Evolutionary conservation across 2,329 filamentous ascomycete genomes (phyloP), one percentile per base, ranked within the genome.

Genomic region (Botrytis pseudocinerea): DNA sequence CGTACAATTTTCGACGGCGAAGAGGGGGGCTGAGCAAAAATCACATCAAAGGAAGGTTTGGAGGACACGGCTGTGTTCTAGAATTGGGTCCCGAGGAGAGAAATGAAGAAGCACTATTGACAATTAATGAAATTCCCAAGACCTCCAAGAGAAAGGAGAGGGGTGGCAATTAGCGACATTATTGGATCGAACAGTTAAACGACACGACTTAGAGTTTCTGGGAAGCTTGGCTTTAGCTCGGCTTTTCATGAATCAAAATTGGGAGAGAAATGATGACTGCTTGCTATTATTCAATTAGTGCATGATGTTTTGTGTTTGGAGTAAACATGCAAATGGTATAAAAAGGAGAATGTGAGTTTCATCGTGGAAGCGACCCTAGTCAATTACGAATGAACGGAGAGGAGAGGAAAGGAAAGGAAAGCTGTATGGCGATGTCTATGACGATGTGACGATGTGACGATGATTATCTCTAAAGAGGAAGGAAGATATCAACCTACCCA

Each of bases 231-330:
- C 63, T 38, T 5, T 54, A 25, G 44, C 44, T 51, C 28, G 44
- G 46, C 32, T 40, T 66, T 66, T 38, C 64, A 40, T 54, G 64
- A 28, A 1, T 28, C 9, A 63, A 32, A 42, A 6, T 18, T 42
- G 12, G 40, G 35, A 25, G 18, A 62, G 35, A n/a, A 62, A 61
- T 22, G 20, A 42, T 28, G 44, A 28, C 5, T 60, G 57, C 25
- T 38, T 20, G 16, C 32, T 8, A 28, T 63, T 44, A 44, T 28
- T 54, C 51, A 54, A 28, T 28, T 42, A 63, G 44, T 28, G 61
- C 61, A 66, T 66, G 54, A n/a, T 28, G 46, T 54, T 38, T 66
- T 40, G 64, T 54, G 64, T 66, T 66, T 66, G 51, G 32, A 46
- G 38, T 63, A 38, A 38, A 38, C 28, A 18, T 57, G 28, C n/a